These are phyloP conservation scores for Teunomyces kruisii DNA, from an alignment of 805 yeast genomes.

Conservation along the genomic window DNA sequence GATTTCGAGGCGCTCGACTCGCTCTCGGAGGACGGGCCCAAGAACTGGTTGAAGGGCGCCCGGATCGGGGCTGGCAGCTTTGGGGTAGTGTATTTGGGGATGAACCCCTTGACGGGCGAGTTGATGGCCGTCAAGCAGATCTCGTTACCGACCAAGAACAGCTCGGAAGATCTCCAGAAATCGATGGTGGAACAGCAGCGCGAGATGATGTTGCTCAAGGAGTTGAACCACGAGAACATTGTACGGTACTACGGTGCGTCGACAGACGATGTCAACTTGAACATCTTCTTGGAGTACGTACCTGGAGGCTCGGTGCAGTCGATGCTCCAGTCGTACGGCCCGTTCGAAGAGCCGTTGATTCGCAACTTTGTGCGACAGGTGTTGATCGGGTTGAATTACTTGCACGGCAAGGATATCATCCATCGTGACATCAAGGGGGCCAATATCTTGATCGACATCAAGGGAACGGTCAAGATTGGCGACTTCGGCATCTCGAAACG, in stretches of 20 bases:
- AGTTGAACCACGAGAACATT: constrained; percentile 85
- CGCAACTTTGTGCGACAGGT: constrained; percentile 74
- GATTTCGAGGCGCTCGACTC: constrained; percentile 40
- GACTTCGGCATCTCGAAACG: constrained; percentile 79
- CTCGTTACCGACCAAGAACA: constrained; percentile 52
- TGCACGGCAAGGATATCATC: constrained; percentile 73
- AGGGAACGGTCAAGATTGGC: constrained; percentile 79
- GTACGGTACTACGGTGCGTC: constrained; percentile 91
- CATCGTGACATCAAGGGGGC: constrained; percentile 92
- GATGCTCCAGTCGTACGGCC: constrained; percentile 70
- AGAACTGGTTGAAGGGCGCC: constrained; percentile 90
- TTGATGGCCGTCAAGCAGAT: constrained; percentile 97
- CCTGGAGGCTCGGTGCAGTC: constrained; percentile 56
- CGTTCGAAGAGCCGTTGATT: constrained; percentile 75
- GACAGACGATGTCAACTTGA: constrained; percentile 65
- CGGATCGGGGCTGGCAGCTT: constrained; percentile 93
- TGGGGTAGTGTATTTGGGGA: constrained; percentile 90
- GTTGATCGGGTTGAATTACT: constrained; percentile 67
- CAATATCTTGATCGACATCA: constrained; percentile 75
- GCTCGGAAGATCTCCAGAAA: constrained; percentile 30
- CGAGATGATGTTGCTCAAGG: constrained; percentile 76
- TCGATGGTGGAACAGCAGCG: constrained; percentile 78
- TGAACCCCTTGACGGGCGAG: constrained; percentile 91
- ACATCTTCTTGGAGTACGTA: constrained; percentile 62
- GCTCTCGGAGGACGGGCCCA: constrained; percentile 56